Base-by-base conservation (phyloP, 2,329 filamentous ascomycete genomes). In the Acarospora socialis region DNA sequence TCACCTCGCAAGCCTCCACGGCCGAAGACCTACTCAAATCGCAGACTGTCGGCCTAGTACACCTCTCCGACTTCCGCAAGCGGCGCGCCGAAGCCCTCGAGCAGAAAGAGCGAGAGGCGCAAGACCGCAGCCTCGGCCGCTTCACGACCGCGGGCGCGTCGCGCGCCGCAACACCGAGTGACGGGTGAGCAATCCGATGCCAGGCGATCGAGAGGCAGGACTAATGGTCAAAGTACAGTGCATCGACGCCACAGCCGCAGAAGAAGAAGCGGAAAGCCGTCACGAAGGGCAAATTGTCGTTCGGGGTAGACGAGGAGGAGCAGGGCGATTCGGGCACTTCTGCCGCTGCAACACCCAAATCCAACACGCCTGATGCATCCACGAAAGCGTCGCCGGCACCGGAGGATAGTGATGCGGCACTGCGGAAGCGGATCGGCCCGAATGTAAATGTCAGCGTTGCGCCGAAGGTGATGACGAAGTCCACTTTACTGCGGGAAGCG, bases 61-160 rank as follows among this genome's bases (percentile, higher is more conserved):
- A 81, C 36, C 75, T 94, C 25, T 83, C 81, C 43, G 90, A 95
- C 52, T 95, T 92, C 55, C 83, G 87, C 56, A 95, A 98, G 61
- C 77, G 90, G 37, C 82, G 87, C 55, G 86, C 84, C 45, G 83
- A 94, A 56, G 82, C 86, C n/a, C 64, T 93, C 28, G 87, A 94
- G 54, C 77, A 82, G 51, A 87, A 90, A 50, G 82, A 90, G 50
- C 73, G 80, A 47, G 82, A 90, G 48, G 77, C 73, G 8, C 73
- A 76, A 48, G 78, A 81, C 43, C 67, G 64, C 23, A 62, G 69
- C 16, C 50, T 68, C 7, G 56, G 57, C 2, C 52, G 57, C 38
- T 46, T 59, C 37, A 48, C 54, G 17, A 41, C 43, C 22, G 45
- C 56, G 12, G 51, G 55, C 41, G 58, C 51, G 33, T 67, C 65